A percentile compares a stretch with the other conserved stretches of the same genome.
Evolutionary conservation across 1,284 basidiomycete species (phyloP).

Genomic region (Trametes sp.): DNA sequence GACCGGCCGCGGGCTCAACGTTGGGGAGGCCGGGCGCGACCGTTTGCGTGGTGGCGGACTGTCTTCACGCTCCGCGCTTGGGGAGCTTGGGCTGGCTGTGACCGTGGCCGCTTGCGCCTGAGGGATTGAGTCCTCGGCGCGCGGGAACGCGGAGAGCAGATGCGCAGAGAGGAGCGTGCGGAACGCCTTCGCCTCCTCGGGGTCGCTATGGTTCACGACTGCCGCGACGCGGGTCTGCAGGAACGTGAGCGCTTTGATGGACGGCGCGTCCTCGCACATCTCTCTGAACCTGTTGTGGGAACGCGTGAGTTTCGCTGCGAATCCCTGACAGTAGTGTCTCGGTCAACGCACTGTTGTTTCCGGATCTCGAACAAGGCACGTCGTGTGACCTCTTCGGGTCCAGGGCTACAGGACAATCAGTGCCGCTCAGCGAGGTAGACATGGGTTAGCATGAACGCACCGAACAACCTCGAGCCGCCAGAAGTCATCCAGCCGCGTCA

Average conservation of each 20-base stretch:
- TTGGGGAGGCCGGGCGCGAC: constrained; percentile 23
- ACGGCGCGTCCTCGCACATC: constrained; percentile 70
- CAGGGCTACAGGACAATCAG: constrained; percentile 52
- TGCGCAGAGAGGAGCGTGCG: constrained; percentile 73
- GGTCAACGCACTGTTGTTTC: constrained; percentile 65
- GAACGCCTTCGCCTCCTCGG: constrained; percentile 67
- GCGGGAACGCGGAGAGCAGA: constrained; percentile 52
- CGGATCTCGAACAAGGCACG: constrained; percentile 67
- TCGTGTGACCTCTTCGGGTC: constrained; percentile 65
- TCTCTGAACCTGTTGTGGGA: constrained; percentile 68
- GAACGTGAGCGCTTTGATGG: constrained; percentile 74
- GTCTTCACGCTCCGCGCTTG: constrained; percentile 19
- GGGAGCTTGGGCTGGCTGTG: not conserved
- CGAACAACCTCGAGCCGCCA: constrained; percentile 75
- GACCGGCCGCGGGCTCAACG: no score
- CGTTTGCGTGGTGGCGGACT: constrained; percentile 29
- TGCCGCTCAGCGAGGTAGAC: not conserved
- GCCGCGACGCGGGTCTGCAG: constrained; percentile 72
- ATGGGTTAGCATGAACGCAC: constrained; percentile 50
- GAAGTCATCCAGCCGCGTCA: constrained; percentile 70
- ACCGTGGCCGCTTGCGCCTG: not conserved
- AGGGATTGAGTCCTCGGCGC: not conserved
- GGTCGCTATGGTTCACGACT: constrained; percentile 72
- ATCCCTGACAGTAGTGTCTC: not conserved
- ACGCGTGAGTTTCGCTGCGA: not conserved